phyloP scores from a whole-genome alignment of 73 alveolate genomes.

The Paramecium biaurelia region DNA sequence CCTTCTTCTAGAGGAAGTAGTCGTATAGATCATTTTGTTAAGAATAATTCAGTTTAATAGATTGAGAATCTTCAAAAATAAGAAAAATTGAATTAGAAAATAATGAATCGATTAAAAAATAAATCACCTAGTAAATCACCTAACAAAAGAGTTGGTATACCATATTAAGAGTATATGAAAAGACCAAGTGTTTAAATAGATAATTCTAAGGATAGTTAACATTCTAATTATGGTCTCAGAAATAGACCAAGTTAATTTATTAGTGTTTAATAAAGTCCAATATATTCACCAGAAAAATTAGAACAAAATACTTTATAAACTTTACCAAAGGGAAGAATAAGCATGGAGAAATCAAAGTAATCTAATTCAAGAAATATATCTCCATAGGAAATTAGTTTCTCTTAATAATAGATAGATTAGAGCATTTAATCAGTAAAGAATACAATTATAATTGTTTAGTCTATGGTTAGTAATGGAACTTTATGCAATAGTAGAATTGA shows the following conservation, averaged over 20 bases:
- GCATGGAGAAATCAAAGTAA: not conserved
- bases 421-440: not conserved
- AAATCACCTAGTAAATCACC: not conserved
- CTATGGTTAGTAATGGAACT: constrained; percentile 17
- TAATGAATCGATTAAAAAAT: not conserved
- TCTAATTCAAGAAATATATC: not conserved
- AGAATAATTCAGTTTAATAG: not conserved
- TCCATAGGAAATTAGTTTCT: not conserved
- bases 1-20: not conserved
- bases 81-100: not conserved
- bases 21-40: not conserved
- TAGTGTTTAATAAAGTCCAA: not conserved
- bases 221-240: not conserved
- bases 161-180: not conserved
- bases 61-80: not conserved
- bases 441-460: not conserved
- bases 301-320: not conserved
- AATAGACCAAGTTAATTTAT: not conserved
- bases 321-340: not conserved
- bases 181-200: not conserved
- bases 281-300: not conserved
- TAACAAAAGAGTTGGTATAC: not conserved
- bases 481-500: not conserved
- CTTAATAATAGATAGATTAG: not conserved
- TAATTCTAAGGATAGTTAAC: not conserved